Evolutionary conservation across 2,329 filamentous ascomycete species (phyloP), one percentile per base, ranked within the genome.

Genomic region (Botryosphaeria dothidea): DNA sequence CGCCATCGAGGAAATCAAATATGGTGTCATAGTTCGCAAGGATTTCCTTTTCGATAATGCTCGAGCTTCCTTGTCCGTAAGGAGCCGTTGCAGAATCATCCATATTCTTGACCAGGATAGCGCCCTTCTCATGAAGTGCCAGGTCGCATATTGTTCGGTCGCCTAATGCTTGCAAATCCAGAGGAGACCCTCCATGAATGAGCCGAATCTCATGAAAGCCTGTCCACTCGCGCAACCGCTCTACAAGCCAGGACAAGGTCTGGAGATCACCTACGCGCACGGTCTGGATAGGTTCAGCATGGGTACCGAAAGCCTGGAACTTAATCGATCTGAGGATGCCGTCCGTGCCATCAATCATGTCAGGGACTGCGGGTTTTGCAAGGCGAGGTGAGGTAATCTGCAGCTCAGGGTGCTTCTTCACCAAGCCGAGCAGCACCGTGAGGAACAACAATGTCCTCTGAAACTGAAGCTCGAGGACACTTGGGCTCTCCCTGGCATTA

Each of bases 11-110:
- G 71, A 94, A 90, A 48, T 87, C 85, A 84, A 95, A 97, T 25
- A 99, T 79, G 67, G 94, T 88, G 62, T 92, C 85, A 71, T 97
- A 96, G 75, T 96, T 91, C 65, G 88, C 85, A 69, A 95, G 81
- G 23, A 98, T 88, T 70, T 94, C 91, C 13, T 86, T 84, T 73
- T 98, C 92, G 2, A 98, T 83, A 1, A 84, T 27, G 23, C 48
- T 64, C 11, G 31, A 46, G 61, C 48, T 46, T 21, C 61, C 61
- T 13, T 21, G 49, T 66, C 66, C 49, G n/a, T 62, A 49, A 5
- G 45, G 23, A 11, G 56, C 13, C 3, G 46, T n/a, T 6, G 46
- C 54, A n/a, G 23, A 29, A 3, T 61, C 54, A 9, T 45, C 46
- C 4, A 34, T 31, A 17, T 49, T 58, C 34, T 52, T 60, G 46